These are phyloP conservation scores for Rhododendron williamsianum DNA, from an alignment of 148 eudicot genomes.

Conservation along the genomic window DNA sequence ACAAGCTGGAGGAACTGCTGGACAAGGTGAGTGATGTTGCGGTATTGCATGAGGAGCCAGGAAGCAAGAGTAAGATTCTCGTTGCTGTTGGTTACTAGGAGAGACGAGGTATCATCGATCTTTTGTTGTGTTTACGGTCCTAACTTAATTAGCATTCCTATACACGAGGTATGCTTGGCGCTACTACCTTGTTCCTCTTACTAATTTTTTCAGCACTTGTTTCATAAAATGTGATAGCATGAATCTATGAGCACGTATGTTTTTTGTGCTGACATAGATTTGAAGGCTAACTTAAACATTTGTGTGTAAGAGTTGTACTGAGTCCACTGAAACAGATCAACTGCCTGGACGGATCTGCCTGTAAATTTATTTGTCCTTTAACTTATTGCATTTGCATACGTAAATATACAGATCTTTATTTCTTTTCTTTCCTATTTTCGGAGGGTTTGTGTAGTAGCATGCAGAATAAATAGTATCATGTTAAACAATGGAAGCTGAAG, in stretches of 20 bases:
- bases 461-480: not conserved
- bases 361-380: not conserved
- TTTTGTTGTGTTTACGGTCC: not conserved
- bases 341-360: not conserved
- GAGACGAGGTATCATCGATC: not conserved
- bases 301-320: not conserved
- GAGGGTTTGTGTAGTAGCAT: not conserved
- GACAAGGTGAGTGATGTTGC: slow-evolving; percentile 77
- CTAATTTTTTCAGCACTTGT: not conserved
- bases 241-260: slow-evolving; percentile 6
- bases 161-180: slow-evolving; percentile 2
- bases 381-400: not conserved
- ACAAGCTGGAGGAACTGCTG: slow-evolving; percentile 61
- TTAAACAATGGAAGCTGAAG: not conserved
- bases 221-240: not conserved
- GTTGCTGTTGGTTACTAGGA: slow-evolving; percentile 49
- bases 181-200: slow-evolving; percentile 5
- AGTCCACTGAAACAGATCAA: not conserved
- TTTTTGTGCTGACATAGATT: slow-evolving; percentile 5
- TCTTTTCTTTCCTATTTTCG: not conserved
- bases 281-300: not conserved
- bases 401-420: not conserved
- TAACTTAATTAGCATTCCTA: slow-evolving; percentile 15
- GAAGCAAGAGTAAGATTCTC: slow-evolving; percentile 55
- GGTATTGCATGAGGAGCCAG: slow-evolving; percentile 59